These are phyloP conservation scores for Vitellaria paradoxa DNA, from an alignment of 179 eudicot species.

Conservation along the genomic window DNA sequence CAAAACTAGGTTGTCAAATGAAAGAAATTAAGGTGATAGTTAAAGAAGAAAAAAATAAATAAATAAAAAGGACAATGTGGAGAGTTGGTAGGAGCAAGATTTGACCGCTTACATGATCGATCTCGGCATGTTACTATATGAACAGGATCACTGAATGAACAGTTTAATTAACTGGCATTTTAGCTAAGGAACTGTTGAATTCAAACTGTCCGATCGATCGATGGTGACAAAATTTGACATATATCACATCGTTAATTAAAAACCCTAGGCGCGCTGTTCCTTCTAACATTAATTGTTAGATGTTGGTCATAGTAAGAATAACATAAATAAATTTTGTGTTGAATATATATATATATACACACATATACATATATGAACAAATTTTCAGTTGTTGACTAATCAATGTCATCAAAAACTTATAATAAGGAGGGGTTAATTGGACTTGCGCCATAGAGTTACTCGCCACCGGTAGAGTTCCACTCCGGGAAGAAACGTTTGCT, in stretches of 20 bases:
- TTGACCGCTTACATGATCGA: not conserved
- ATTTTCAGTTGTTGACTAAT: not conserved
- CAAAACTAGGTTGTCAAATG: not conserved
- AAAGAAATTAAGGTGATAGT: not conserved
- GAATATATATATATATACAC: not conserved
- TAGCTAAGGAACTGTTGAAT: not conserved
- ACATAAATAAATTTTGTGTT: not conserved
- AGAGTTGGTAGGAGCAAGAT: not conserved
- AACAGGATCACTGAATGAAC: not conserved
- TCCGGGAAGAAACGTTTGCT: not conserved
- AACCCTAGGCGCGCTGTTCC: no score
- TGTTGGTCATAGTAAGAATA: not conserved
- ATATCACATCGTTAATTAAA: no score
- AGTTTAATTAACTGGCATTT: not conserved
- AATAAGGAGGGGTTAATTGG: not conserved
- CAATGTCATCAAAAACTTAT: not conserved
- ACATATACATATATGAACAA: not conserved
- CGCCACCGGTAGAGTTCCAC: slow-evolving; percentile 8
- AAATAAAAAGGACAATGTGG: not conserved
- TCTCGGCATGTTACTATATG: not conserved
- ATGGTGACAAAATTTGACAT: not conserved
- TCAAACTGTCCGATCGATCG: not conserved
- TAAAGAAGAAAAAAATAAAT: not conserved
- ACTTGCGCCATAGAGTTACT: not conserved
- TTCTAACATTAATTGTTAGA: not conserved